Evolutionary conservation across 2,329 filamentous ascomycete species (phyloP), one percentile per base, ranked within the genome.

Genomic region (Fusarium cyanostomum): DNA sequence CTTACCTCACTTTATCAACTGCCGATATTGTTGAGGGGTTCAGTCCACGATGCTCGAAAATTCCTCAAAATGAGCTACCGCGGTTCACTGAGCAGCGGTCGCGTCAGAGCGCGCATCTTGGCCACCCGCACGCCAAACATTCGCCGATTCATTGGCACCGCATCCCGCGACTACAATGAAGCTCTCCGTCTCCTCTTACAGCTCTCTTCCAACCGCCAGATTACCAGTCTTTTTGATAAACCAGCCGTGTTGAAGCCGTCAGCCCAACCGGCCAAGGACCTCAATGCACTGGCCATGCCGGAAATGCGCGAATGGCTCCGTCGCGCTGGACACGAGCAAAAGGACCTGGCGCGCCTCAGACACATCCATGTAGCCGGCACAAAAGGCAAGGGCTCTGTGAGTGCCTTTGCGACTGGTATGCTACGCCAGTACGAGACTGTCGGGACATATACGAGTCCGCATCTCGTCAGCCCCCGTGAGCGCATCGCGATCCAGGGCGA

Each of bases 331-430:
- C 92, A 96, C 77, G 79, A 89, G 77, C 75, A 75, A 2, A 51
- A 69, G 1, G 79, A 81, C 64, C 78, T 86, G 24, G 69, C 75
- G 11, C 65, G 71, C 5, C 75, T 84, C 48, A 77, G 76, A 13
- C 83, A 82, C 66, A 87, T 98, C 59, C 94, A 98, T 74, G 88
- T 98, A 41, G 92, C 94, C 1, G 94, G 94, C 11, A 97, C 94
- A 5, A 98, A 97, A 75, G 94, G 94, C 59, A 98, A 97, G 76
- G 94, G 94, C 35, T 95, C 92, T 3, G 93, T 92, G 1, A 92
- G 91, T 65, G 90, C 94, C 9, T 94, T 94, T 74, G 85, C 92
- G 16, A 92, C 92, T 12, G 89, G 89, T 3, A 91, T 96, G 62
- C 81, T 97, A n/a, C 79, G 82, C 4, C 80, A 70, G 56, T 76